Evolutionary conservation across 1,284 basidiomycete genomes (phyloP), one percentile per base, ranked within the genome.

Genomic region (Tilletia caries): DNA sequence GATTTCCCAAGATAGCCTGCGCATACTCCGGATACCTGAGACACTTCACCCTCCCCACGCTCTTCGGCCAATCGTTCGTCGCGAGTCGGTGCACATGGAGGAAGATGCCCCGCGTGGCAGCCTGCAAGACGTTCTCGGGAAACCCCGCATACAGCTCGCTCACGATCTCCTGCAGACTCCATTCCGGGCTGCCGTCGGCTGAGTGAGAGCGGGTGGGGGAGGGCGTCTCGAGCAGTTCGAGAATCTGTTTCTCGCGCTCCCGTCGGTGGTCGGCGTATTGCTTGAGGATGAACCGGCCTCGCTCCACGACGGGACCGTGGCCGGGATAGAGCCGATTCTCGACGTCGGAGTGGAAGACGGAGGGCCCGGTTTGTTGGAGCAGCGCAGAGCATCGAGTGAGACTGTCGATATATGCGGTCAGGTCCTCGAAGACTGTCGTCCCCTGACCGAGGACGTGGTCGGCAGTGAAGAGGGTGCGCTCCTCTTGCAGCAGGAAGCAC

Each of bases 361-460:
- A 52, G 13, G 67, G 67, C 2, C 64, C 64, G 3, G 34, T 18
- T 25, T 64, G 43, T 23, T 73, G 72, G 18, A 71, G 70, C 70
- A 87, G 86, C 1, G 86, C 84, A 15, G 89, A 84, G 79, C 91
- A 87, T 73, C 86, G 87, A 67, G 87, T 86, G n/a, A 95, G 86
- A 71, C 89, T 90, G 3, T 85, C 73, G 67, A 95, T 85, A 80
- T 96, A 96, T 1, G 87, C 80, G 0, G 86, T 86, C 6, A 97
- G 88, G 79, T 96, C 91, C 76, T 92, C 91, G 79, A 98, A 97
- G 2, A 95, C 89, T 1, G 92, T 88, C 0, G 93, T 94, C 1
- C 94, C 93, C 74, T 93, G 89, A 0, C 95, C 95, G 27, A 98
- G 88, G 4, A 98, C 89, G 5, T 91, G 92, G 84, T 98, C 95